Conservation (phyloP, 2,329 filamentous ascomycete genomes). For the Herpotrichia juniperi region DNA sequence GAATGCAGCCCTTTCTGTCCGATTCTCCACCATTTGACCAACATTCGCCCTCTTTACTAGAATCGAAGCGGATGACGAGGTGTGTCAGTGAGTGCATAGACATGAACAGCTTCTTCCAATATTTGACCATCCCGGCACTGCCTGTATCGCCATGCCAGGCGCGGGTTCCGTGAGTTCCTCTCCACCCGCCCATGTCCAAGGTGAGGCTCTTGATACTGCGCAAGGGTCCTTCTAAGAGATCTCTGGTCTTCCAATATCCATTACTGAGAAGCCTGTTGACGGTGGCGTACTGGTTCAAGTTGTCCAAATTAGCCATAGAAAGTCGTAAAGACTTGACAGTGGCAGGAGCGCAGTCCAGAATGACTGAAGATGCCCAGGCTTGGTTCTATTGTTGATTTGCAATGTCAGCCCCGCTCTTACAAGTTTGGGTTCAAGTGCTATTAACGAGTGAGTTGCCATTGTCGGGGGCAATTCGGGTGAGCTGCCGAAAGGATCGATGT, state of each 20-base stretch:
- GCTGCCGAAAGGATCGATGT: too few species aligned
- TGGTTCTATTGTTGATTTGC: conserved; percentile 6
- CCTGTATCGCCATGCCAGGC: conserved; percentile 17
- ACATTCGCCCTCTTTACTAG: neutral
- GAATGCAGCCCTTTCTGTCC: conserved; percentile 8
- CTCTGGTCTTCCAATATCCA: neutral
- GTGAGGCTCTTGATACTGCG: conserved; percentile 8
- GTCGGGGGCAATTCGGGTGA: too few species aligned
- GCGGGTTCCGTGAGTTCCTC: conserved; percentile 15
- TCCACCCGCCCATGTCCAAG: conserved; percentile 9
- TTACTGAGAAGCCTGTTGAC: conserved; percentile 17
- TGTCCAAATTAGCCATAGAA: conserved; percentile 18
- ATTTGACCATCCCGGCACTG: conserved; percentile 11
- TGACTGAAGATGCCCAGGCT: conserved; percentile 17
- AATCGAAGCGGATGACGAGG: conserved; percentile 11
- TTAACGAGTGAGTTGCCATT: too few species aligned
- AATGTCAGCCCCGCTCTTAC: too few species aligned
- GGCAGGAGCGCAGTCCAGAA: conserved; percentile 4
- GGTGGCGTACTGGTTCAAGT: conserved; percentile 17
- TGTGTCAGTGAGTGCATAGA: conserved; percentile 3
- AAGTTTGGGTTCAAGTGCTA: too few species aligned
- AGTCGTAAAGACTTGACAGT: conserved; percentile 12
- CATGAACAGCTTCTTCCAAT: conserved; percentile 11
- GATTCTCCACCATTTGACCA: conserved; percentile 9
- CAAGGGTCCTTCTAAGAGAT: neutral